Conservation (phyloP, 805 yeast species). For the Monosporozyma aerobia region DNA sequence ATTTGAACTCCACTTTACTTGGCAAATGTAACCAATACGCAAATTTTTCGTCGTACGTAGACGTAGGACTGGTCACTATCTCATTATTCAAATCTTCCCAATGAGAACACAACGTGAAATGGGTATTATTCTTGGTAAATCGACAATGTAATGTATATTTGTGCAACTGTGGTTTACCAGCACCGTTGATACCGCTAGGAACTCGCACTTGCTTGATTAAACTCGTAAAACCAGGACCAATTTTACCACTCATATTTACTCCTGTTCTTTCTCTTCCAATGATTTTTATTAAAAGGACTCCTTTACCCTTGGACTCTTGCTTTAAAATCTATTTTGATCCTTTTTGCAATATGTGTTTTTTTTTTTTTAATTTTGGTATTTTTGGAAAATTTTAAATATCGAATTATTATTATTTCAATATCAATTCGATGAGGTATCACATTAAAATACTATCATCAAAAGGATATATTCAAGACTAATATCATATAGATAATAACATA, state of each 20-base stretch:
- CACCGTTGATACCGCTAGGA: not conserved
- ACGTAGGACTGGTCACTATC: not conserved
- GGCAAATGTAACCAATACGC: constrained; percentile 34
- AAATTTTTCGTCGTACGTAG: not conserved
- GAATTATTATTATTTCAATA: not conserved
- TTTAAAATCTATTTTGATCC: no score
- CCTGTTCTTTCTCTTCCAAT: not conserved
- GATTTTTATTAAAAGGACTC: not conserved
- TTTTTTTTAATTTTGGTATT: not conserved
- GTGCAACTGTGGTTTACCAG: constrained; percentile 1
- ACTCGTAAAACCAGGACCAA: not conserved
- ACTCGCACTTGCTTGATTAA: not conserved
- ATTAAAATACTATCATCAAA: no score
- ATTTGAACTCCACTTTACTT: constrained; percentile 38
- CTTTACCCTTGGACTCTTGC: not conserved
- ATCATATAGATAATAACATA: not conserved
- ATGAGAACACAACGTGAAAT: constrained; percentile 63
- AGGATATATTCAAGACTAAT: no score
- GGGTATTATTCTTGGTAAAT: constrained; percentile 77
- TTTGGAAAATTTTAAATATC: not conserved
- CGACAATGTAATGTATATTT: constrained; percentile 67
- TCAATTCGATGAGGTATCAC: not conserved
- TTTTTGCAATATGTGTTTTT: not conserved
- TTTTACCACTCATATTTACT: not conserved
- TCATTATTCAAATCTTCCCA: constrained; percentile 39